These are phyloP conservation scores for Apophysomyces elegans DNA, from an alignment of 371 early-diverging fungal genomes.

Conservation along the genomic window DNA sequence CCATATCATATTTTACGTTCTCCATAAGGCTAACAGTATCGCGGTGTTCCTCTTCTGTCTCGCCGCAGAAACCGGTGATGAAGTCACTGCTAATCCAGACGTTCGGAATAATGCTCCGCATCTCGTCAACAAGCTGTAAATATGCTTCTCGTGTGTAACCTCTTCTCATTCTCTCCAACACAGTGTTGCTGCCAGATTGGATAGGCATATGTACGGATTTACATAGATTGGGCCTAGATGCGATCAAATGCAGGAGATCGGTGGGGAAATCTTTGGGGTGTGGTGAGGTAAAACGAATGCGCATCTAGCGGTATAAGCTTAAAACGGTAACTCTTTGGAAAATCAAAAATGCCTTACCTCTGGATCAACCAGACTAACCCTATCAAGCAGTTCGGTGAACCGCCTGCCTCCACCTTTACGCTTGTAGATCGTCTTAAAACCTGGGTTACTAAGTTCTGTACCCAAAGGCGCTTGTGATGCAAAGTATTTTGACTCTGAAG, in stretches of 20 bases:
- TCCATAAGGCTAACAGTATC: slow-evolving; percentile 75
- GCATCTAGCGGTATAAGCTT: slow-evolving; percentile 50
- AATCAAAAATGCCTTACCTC: slow-evolving; percentile 43
- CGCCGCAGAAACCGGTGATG: slow-evolving; percentile 84
- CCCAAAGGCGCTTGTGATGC: slow-evolving; percentile 37
- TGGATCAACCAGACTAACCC: slow-evolving; percentile 69
- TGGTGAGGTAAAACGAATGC: slow-evolving; percentile 81
- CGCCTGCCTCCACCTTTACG: slow-evolving; percentile 76
- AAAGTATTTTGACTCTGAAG: slow-evolving; percentile 57
- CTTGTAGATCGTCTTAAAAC: slow-evolving; percentile 81
- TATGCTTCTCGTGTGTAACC: slow-evolving; percentile 81
- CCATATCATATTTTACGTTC: slow-evolving; percentile 73
- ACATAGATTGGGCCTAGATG: slow-evolving; percentile 71
- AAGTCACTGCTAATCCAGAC: slow-evolving; percentile 79
- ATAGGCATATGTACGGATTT: slow-evolving; percentile 79
- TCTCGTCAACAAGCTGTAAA: slow-evolving; percentile 66
- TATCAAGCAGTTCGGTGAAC: slow-evolving; percentile 78
- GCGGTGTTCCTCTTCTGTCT: slow-evolving; percentile 74
- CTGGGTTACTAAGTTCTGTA: slow-evolving; percentile 58
- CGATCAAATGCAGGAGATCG: slow-evolving; percentile 70
- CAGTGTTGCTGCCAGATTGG: slow-evolving; percentile 73
- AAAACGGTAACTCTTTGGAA: background rate
- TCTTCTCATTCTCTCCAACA: slow-evolving; percentile 75
- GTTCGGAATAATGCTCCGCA: slow-evolving; percentile 69
- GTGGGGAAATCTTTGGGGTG: slow-evolving; percentile 87